Evolutionary conservation across 805 yeast genomes (phyloP).

Genomic region (Saturnispora sanitii): DNA sequence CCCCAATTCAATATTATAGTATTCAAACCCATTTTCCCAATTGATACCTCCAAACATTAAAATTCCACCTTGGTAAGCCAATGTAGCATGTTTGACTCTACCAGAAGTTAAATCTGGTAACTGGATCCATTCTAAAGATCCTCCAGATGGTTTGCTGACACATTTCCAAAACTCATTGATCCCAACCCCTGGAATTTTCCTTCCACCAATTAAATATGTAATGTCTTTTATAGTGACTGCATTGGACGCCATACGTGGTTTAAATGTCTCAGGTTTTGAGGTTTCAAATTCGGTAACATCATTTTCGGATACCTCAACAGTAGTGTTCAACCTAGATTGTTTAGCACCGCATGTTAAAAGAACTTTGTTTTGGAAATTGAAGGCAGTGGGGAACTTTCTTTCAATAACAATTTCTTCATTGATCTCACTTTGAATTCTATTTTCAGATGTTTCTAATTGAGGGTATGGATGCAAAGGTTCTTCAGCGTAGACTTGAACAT

Average conservation of each 20-base stretch:
- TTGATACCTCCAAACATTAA: constrained; percentile 44
- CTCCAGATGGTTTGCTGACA: constrained; percentile 12
- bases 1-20: constrained; percentile 18
- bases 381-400: constrained; percentile 33
- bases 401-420: constrained; percentile 10
- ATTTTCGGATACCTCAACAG: constrained; percentile 8
- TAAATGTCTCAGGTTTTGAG: constrained; percentile 3
- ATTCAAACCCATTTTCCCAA: constrained; percentile 7
- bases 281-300: background rate
- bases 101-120: constrained; percentile 32
- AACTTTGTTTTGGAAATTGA: constrained; percentile 12
- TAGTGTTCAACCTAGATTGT: constrained; percentile 22
- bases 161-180: constrained; percentile 36
- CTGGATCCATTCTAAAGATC: constrained; percentile 31
- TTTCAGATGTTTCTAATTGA: background rate
- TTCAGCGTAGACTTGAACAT: constrained; percentile 12
- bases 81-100: constrained; percentile 44
- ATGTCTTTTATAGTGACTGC: background rate
- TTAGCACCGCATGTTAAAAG: constrained; percentile 34
- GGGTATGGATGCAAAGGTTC: background rate
- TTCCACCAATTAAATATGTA: constrained; percentile 50
- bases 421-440: background rate
- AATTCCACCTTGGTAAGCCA: constrained; percentile 23
- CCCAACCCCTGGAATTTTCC: constrained; percentile 46
- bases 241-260: constrained; percentile 8